Percentiles rank a stretch among this genome's conserved stretches.
Evolutionary conservation across 2,329 filamentous ascomycete species (phyloP).

Genomic region (Alternaria sp.): DNA sequence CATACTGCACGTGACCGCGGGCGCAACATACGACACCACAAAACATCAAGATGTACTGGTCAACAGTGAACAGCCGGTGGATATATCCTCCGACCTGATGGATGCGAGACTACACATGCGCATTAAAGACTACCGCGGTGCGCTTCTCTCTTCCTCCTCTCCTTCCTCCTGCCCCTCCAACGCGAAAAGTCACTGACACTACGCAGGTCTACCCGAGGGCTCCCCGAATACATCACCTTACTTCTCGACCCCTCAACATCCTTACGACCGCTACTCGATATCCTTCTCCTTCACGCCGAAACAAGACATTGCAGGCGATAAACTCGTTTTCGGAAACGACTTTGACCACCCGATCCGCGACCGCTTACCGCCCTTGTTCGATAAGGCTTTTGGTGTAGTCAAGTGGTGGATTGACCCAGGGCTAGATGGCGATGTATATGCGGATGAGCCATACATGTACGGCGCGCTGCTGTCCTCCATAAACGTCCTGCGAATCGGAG

Average conservation of each 20-base stretch:
- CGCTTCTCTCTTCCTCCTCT: neutral
- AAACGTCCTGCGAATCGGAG: slow-evolving; percentile 76
- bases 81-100: slow-evolving; percentile 70
- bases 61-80: slow-evolving; percentile 71
- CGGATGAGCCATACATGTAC: slow-evolving; percentile 85
- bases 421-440: slow-evolving; percentile 87
- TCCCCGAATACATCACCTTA: slow-evolving; percentile 78
- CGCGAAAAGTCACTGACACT: neutral
- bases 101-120: slow-evolving; percentile 76
- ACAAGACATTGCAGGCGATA: slow-evolving; percentile 67
- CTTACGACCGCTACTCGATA: slow-evolving; percentile 84
- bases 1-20: slow-evolving; percentile 81
- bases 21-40: slow-evolving; percentile 74
- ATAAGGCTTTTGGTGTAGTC: slow-evolving; percentile 82
- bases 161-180: neutral
- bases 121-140: slow-evolving; percentile 68
- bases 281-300: slow-evolving; percentile 81
- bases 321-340: slow-evolving; percentile 93
- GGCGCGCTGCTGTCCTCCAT: slow-evolving; percentile 82
- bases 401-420: slow-evolving; percentile 92
- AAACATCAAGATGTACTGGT: slow-evolving; percentile 78
- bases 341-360: slow-evolving; percentile 92
- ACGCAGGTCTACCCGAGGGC: slow-evolving; percentile 73
- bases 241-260: slow-evolving; percentile 75
- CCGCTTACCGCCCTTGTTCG: slow-evolving; percentile 84